Conservation (phyloP, 2,329 filamentous ascomycete genomes). For the Ophiostoma montium region DNA sequence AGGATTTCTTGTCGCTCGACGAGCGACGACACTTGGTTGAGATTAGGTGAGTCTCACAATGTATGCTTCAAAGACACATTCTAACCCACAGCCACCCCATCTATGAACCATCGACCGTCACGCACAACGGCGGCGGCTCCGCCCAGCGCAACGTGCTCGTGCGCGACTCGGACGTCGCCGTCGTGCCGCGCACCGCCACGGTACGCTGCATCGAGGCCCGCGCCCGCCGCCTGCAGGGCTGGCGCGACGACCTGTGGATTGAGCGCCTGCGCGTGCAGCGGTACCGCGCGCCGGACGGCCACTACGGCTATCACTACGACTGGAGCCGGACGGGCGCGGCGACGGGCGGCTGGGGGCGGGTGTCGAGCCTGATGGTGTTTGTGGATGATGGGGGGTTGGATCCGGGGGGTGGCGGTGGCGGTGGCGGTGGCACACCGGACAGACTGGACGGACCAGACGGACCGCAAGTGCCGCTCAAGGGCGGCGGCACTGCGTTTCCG, state of each 20-base stretch:
- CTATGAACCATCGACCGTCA: constrained; percentile 36
- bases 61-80: not conserved
- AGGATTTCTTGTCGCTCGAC: constrained; percentile 31
- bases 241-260: constrained; percentile 37
- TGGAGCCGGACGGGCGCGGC: constrained; percentile 27
- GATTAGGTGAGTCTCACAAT: constrained; percentile 30
- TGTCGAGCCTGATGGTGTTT: constrained; percentile 42
- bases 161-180: constrained; percentile 37
- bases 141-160: constrained; percentile 28
- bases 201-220: constrained; percentile 34
- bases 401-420: too few relatives aligned
- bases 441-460: too few relatives aligned
- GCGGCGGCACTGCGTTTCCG: constrained; percentile 39
- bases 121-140: constrained; percentile 29
- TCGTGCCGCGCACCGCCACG: constrained; percentile 30
- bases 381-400: constrained; percentile 21
- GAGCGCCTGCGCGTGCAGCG: constrained; percentile 38
- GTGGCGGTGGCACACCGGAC: constrained; percentile 2
- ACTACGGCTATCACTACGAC: constrained; percentile 41
- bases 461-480: constrained; percentile 25
- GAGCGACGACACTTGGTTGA: constrained; percentile 35
- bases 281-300: constrained; percentile 28
- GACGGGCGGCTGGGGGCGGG: constrained; percentile 30
- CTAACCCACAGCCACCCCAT: constrained; percentile 26
- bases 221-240: constrained; percentile 34